These are phyloP conservation scores for Zymoseptoria brevis DNA, from an alignment of 2,329 filamentous ascomycete species.

Conservation along the genomic window DNA sequence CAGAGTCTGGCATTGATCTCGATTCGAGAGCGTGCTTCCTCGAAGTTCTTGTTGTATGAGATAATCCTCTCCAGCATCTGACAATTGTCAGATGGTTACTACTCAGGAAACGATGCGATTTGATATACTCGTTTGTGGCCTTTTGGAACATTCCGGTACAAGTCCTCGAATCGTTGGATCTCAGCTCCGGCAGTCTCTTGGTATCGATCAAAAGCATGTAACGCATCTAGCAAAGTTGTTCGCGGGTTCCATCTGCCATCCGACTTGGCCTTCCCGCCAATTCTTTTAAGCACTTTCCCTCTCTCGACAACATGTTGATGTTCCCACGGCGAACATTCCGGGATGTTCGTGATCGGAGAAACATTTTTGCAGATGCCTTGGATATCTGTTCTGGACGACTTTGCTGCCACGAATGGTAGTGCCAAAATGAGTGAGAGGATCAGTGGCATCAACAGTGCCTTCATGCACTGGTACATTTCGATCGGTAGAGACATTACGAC, in stretches of 20 bases:
- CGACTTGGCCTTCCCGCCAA: neutral
- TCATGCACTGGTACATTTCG: neutral
- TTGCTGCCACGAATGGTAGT: neutral
- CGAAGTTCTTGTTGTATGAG: slow-evolving; percentile 10
- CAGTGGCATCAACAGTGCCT: neutral
- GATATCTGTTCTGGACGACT: neutral
- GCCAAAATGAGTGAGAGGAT: neutral
- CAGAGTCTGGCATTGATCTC: slow-evolving; percentile 74
- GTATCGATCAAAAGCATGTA: slow-evolving; percentile 60
- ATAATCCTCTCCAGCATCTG: slow-evolving; percentile 13
- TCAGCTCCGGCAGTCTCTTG: slow-evolving; percentile 9
- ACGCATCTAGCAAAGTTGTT: slow-evolving; percentile 69
- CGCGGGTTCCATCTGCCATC: slow-evolving; percentile 44
- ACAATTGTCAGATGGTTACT: neutral
- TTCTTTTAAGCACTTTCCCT: slow-evolving; percentile 6
- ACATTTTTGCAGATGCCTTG: neutral
- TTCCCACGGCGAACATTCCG: neutral
- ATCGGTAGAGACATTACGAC: neutral
- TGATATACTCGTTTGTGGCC: slow-evolving; percentile 9
- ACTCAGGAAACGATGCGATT: neutral
- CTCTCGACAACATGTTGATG: slow-evolving; percentile 2
- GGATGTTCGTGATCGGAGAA: neutral
- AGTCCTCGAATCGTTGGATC: slow-evolving; percentile 10
- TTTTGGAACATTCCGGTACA: slow-evolving; percentile 13
- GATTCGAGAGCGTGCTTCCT: slow-evolving; percentile 52